These are phyloP conservation scores for Quercus wislizeni DNA, from an alignment of 306 rosid species.

Conservation along the genomic window DNA sequence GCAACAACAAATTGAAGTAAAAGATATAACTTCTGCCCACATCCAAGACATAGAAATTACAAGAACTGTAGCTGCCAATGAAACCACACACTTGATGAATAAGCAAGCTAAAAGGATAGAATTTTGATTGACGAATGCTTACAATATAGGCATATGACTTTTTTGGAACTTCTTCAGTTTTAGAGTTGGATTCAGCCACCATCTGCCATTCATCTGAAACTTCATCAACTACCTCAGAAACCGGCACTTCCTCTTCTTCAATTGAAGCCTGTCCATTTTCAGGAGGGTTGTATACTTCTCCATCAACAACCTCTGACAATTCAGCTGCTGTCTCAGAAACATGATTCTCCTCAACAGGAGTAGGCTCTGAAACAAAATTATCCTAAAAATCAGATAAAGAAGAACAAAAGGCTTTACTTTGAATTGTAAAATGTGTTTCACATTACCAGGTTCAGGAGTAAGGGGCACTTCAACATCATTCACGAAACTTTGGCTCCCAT, in stretches of 20 bases:
- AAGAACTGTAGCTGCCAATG: conserved; percentile 1
- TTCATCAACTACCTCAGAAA: conserved; percentile 59
- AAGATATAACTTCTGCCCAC: not conserved
- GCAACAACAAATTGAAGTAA: not conserved
- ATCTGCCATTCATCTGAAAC: conserved; percentile 48
- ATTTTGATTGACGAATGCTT: conserved; percentile 32
- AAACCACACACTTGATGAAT: not conserved
- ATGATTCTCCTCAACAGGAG: conserved; percentile 31
- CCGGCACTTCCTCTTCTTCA: conserved; percentile 54
- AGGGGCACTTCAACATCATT: conserved; percentile 34
- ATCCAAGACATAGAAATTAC: conserved; percentile 2
- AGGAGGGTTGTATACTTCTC: conserved; percentile 30
- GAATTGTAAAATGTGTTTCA: not conserved
- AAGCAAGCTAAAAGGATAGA: not conserved
- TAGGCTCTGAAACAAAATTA: conserved; percentile 34
- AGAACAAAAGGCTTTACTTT: not conserved
- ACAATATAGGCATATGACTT: conserved; percentile 88
- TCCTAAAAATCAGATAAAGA: not conserved
- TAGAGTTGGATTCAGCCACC: conserved; percentile 46
- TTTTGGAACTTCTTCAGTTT: conserved; percentile 60
- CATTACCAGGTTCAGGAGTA: conserved; percentile 46
- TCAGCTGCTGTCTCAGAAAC: conserved; percentile 33
- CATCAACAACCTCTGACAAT: conserved; percentile 32
- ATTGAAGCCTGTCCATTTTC: conserved; percentile 40
- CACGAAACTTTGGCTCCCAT: conserved; percentile 33